Evolutionary conservation across 208 protist genomes (phyloP), one percentile per base, ranked within the genome.

Genomic region (Willaertia magna): DNA sequence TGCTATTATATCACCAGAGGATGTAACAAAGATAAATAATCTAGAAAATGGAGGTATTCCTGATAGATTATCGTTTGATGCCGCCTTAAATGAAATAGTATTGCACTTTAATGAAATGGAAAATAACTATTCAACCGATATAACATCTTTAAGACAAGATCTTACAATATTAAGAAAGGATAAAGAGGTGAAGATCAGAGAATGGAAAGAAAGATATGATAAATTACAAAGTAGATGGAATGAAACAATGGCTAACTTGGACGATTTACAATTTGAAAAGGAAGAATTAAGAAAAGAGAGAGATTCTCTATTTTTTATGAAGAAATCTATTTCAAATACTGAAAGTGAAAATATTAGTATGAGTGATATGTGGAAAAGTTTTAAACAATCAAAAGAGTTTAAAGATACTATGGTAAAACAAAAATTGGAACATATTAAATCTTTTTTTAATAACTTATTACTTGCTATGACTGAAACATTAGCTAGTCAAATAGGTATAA

Each of bases 201-300:
- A 81, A 26, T 81, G 76, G 76, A 81, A 51, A 51, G 76, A 47
- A 42, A 47, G 76, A 39, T 81, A 81, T 49, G 76, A 81, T 46
- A 81, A 81, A 49, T 39, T 81, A 4, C 76, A 81, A 14, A 30
- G 51, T 3, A 1, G 76, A 40, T 81, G 76, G 76, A 49, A 40
- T 14, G 76, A 81, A 14, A 6, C 26, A 2, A 81, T 51, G 16
- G 16, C 22, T 16, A 14, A 47, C 40, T 40, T 81, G 76, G 14
- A 18, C 16, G n/a, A 34, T 6, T 81, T 81, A 51, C 76, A 81
- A 81, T 39, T 51, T 20, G 76, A 81, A 81, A 81, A 81, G 22
- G 76, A 81, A 51, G 44, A 47, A 51, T n/a, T 81, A 16, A 81
- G 76, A 81, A n/a, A 39, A 51, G n/a, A 81, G 18, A 47, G 76